These are phyloP conservation scores for Aspergillus egyptiacus DNA, from an alignment of 495 filamentous ascomycete genomes.

Conservation along the genomic window DNA sequence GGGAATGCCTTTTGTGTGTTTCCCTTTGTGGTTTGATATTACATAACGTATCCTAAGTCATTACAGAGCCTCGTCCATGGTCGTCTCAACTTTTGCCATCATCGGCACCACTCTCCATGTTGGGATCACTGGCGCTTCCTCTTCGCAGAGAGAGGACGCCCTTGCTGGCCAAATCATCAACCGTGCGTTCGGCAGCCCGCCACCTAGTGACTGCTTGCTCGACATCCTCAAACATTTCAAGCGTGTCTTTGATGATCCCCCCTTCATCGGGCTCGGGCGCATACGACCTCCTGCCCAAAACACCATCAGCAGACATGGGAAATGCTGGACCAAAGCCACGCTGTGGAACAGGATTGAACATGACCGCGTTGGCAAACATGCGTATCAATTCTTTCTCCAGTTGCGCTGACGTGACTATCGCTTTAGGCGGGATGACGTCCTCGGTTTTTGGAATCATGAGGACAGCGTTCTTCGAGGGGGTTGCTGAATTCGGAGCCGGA, in stretches of 20 bases:
- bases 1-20: conserved; percentile 2
- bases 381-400: conserved; percentile 93
- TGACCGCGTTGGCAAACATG: conserved; percentile 95
- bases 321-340: conserved; percentile 63
- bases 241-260: conserved; percentile 72
- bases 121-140: conserved; percentile 39
- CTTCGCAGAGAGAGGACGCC: conserved; percentile 38
- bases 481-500: conserved; percentile 29
- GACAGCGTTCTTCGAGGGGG: conserved; percentile 35
- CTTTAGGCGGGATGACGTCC: conserved; percentile 77
- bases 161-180: conserved; percentile 40
- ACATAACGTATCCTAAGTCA: conserved; percentile 23
- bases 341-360: conserved; percentile 81
- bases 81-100: conserved; percentile 32
- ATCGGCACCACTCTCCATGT: conserved; percentile 38
- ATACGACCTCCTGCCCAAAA: conserved; percentile 41
- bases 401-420: conserved; percentile 90
- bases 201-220: conserved; percentile 54
- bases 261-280: conserved; percentile 61
- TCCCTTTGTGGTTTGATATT: conserved; percentile 10
- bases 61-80: conserved; percentile 10
- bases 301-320: conserved; percentile 33
- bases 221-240: conserved; percentile 77
- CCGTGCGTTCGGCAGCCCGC: conserved; percentile 51
- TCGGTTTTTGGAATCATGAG: conserved; percentile 58